Evolutionary conservation across 225 moss, liverwort and hornwort species (phyloP).

Genomic region (Thuidium tamariscinum): DNA sequence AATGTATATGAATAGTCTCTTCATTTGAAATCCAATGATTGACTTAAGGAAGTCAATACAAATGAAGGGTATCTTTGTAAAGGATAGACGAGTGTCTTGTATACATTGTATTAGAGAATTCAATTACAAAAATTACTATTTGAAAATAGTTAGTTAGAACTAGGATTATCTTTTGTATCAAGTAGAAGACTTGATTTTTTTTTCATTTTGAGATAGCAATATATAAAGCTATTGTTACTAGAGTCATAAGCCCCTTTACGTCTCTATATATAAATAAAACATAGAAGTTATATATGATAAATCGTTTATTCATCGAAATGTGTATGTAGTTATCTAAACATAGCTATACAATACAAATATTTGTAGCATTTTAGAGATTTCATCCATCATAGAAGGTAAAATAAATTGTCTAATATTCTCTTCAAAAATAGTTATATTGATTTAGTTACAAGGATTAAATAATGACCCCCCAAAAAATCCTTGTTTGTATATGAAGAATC

Average conservation of each 20-base stretch:
- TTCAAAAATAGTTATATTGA: not conserved
- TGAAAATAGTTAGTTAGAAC: not conserved
- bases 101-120: not conserved
- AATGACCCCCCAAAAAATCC: accelerated
- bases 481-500: accelerated
- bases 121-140: not conserved
- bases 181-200: not conserved
- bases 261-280: not conserved
- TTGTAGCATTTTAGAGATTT: not conserved
- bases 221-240: not conserved
- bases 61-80: not conserved
- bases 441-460: not conserved
- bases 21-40: too few relatives aligned
- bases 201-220: not conserved
- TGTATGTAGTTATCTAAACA: too few relatives aligned
- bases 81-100: accelerated
- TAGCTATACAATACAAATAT: not conserved
- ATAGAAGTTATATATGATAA: not conserved
- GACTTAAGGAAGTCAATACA: not conserved
- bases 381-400: accelerated
- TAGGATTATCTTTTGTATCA: not conserved
- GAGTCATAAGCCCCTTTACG: not conserved
- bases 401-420: not conserved
- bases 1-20: accelerated
- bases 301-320: not conserved